Evolutionary conservation across 2,329 filamentous ascomycete genomes (phyloP), one percentile per base, ranked within the genome.

Genomic region (Colletotrichum tofieldiae): DNA sequence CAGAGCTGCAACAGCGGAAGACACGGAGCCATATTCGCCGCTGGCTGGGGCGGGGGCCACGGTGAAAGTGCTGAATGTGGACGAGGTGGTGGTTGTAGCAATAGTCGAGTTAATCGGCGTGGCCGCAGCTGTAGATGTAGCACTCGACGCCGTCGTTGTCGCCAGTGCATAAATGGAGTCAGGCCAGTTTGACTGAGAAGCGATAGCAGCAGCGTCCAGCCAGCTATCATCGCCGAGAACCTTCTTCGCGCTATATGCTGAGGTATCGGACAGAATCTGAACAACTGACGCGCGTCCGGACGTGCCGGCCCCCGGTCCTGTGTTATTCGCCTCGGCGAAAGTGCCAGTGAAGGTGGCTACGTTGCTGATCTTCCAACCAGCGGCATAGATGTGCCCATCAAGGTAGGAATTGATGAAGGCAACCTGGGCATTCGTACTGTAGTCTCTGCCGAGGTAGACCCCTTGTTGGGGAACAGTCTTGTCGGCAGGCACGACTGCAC

Each of bases 1-100:
- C 12, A 87, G 77, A 12, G 84, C 84, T 16, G 79, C 80, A 26
- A 86, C 79, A 8, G 85, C 85, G 18, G 84, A 81, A 3, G 82
- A 80, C 1, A 87, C 80, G 6, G 81, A 84, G 26, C 77, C 75
- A 68, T 83, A 86, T 45, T 85, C 80, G 18, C 80, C 81, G 3
- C 76, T 77, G 3, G 82, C 75, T 39, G 84, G 67, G 67, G 79
- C 78, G 1, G 82, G 76, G 3, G 81, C 83, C 0, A 43, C 41
- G 16, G 41, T 43, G 16, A 43, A 43, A 5, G 41, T 43, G 14
- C 5, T 43, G 12, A 18, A 43, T 12, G 14, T 18, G 14, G 41
- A 43, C 14, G 41, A 43, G 16, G 41, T 43, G 41, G 41, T 43
- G 18, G 11, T 43, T 16, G 41, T 43, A 43, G 16, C 16, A 18